Evolutionary conservation across 2,329 filamentous ascomycete species (phyloP).

Genomic region (Cercospora citrullina): DNA sequence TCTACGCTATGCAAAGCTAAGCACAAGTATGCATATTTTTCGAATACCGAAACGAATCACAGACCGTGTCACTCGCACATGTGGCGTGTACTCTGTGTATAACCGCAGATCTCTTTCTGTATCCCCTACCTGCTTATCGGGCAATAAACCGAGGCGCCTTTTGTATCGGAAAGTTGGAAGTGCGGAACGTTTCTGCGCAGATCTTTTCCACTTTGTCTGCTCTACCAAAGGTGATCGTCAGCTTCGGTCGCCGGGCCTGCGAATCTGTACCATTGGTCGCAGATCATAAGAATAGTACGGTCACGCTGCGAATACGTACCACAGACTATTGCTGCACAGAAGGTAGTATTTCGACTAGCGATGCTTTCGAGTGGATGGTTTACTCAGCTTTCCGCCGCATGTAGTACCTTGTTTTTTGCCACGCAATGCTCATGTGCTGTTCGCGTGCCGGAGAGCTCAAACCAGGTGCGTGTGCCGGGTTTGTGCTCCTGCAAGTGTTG

Average conservation of each 20-base stretch:
- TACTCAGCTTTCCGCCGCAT: neutral
- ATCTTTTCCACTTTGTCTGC: neutral
- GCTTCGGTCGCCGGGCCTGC: neutral
- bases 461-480: neutral
- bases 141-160: neutral
- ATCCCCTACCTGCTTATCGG: neutral
- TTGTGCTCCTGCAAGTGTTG: neutral
- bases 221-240: conserved; percentile 1
- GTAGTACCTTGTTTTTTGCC: neutral
- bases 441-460: conserved; percentile 2
- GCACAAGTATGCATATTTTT: neutral
- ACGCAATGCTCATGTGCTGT: conserved; percentile 10
- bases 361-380: neutral
- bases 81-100: neutral
- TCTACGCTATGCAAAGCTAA: neutral
- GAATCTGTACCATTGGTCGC: neutral
- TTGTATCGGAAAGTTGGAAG: neutral
- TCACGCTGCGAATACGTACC: conserved; percentile 4
- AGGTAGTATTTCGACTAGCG: neutral
- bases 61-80: neutral
- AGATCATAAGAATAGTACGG: conserved; percentile 1
- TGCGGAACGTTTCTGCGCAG: neutral
- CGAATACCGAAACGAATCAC: neutral
- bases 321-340: neutral
- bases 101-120: neutral